Percentiles rank a stretch among this genome's conserved stretches.
Conservation (phyloP, 352 stramenopile genomes). For the Phytophthora tentaculata region DNA sequence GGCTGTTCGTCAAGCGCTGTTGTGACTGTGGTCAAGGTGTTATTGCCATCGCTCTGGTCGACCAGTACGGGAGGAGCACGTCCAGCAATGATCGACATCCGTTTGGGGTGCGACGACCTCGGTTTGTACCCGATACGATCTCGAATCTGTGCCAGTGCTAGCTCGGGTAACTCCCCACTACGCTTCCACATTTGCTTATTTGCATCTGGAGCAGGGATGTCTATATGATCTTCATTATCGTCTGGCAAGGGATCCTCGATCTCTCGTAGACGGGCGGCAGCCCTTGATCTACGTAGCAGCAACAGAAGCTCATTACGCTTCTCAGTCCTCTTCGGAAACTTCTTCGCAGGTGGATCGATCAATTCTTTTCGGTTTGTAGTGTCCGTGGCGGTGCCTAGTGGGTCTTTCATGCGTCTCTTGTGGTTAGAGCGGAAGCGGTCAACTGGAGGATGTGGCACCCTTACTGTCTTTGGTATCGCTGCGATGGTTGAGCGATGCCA, state of each 20-base stretch:
- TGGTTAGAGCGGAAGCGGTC: conserved; percentile 12
- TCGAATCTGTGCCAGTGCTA: conserved; percentile 34
- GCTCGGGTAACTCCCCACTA: conserved; percentile 25
- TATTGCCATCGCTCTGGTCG: background rate
- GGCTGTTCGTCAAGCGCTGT: background rate
- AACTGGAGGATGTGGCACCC: conserved; percentile 19
- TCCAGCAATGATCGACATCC: conserved; percentile 41
- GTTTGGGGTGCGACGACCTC: conserved; percentile 6
- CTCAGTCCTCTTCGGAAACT: conserved; percentile 1
- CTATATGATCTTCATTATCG: conserved; percentile 1
- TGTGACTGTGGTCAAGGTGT: background rate
- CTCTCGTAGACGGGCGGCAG: conserved; percentile 15
- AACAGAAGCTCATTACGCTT: conserved; percentile 21
- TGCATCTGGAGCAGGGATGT: conserved; percentile 16
- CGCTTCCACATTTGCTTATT: conserved; percentile 43
- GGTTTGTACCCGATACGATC: conserved; percentile 29
- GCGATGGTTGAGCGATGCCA: conserved; percentile 30
- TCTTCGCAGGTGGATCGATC: background rate
- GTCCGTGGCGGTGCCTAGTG: background rate
- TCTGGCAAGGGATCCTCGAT: conserved; percentile 3
- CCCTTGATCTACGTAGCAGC: conserved; percentile 22
- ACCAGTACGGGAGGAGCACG: background rate
- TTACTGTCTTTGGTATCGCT: conserved; percentile 2
- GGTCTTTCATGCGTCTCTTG: conserved; percentile 8
- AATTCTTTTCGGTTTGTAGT: background rate